A percentile compares a stretch with the other conserved stretches of the same genome.
Conservation (phyloP, 805 yeast genomes). For the Scheffersomyces spartinae region DNA sequence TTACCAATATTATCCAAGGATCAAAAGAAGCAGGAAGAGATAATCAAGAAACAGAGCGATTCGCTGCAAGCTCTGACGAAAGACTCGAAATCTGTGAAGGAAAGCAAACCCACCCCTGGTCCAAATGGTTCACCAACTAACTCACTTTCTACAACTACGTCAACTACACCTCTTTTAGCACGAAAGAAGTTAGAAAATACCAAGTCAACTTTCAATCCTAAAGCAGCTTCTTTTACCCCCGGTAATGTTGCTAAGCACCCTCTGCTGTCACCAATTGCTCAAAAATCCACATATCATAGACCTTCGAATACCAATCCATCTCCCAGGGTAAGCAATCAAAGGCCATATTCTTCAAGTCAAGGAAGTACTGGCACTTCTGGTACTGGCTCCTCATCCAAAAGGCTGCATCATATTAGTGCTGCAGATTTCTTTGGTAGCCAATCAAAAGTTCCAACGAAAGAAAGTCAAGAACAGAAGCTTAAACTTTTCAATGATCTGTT, state of each 20-base stretch:
- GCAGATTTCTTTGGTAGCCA: conserved; percentile 32
- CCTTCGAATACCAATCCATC: conserved; percentile 18
- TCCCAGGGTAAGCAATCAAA: conserved; percentile 19
- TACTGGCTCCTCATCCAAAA: conserved; percentile 10
- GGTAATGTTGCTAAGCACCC: conserved; percentile 10
- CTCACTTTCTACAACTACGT: too few relatives aligned
- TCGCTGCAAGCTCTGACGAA: too few relatives aligned
- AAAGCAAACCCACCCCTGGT: too few relatives aligned
- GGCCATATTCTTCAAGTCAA: conserved; percentile 17
- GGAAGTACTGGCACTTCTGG: conserved; percentile 7
- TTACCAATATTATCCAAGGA: conserved; percentile 63
- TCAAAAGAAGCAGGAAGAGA: conserved; percentile 52
- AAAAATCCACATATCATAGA: conserved; percentile 10
- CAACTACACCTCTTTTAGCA: conserved; percentile 5
- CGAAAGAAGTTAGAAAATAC: conserved; percentile 40
- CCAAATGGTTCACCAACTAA: too few relatives aligned
- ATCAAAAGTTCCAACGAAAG: conserved; percentile 25
- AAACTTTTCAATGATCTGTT: conserved; percentile 33
- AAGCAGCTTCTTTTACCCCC: conserved; percentile 58
- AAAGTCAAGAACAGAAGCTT: conserved; percentile 20
- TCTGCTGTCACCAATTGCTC: conserved; percentile 16
- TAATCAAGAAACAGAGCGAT: conserved; percentile 31
- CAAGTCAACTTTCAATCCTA: conserved; percentile 57
- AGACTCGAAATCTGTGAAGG: too few relatives aligned
- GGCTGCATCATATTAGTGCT: conserved; percentile 27